Percentiles rank a stretch among this genome's conserved stretches.
Evolutionary conservation across 805 yeast genomes (phyloP).

Genomic region (Nakazawaea siamensis): DNA sequence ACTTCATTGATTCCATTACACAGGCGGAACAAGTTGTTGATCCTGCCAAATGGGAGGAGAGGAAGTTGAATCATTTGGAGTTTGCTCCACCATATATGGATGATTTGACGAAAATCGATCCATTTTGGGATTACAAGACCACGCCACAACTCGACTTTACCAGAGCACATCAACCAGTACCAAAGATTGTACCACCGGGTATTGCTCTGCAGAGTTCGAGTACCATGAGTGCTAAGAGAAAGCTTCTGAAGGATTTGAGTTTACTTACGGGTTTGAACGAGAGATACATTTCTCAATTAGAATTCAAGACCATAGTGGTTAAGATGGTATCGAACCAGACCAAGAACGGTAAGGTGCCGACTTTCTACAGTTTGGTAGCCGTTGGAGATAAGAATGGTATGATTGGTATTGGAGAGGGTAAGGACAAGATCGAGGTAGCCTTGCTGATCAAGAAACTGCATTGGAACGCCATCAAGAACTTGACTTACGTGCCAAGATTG

Average conservation of each 20-base stretch:
- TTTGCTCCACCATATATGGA: conserved; percentile 68
- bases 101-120: conserved; percentile 65
- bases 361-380: conserved; percentile 75
- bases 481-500: conserved; percentile 73
- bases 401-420: conserved; percentile 94
- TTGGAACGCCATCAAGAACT: conserved; percentile 88
- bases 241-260: conserved; percentile 45
- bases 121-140: conserved; percentile 60
- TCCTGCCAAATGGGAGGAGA: conserved; percentile 49
- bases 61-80: conserved; percentile 32
- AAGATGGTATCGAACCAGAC: conserved; percentile 89
- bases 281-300: conserved; percentile 49
- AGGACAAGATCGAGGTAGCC: conserved; percentile 68
- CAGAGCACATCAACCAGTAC: conserved; percentile 11
- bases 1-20: conserved; percentile 71
- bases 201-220: conserved; percentile 5
- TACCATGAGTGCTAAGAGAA: conserved; percentile 2
- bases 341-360: conserved; percentile 80
- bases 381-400: conserved; percentile 93
- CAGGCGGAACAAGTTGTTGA: conserved; percentile 70
- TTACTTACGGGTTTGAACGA: conserved; percentile 60
- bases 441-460: conserved; percentile 78
- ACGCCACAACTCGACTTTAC: conserved; percentile 9
- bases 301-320: conserved; percentile 58
- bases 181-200: conserved; percentile 10